phyloP scores from a whole-genome alignment of 2,329 filamentous ascomycete genomes.

The Aspergillus calidoustus region DNA sequence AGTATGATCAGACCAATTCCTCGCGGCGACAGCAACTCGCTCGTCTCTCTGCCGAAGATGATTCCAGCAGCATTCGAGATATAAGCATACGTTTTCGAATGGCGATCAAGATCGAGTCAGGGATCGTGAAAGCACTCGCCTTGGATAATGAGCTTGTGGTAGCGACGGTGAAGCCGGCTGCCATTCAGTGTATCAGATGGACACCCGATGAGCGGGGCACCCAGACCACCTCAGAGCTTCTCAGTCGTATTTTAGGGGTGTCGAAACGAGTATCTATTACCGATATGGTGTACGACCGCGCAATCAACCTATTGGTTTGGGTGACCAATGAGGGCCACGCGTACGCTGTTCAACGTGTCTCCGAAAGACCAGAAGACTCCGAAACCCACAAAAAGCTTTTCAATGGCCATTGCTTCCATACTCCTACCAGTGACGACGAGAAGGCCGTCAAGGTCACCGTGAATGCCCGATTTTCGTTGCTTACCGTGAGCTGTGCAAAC shows the following conservation, averaged over 20 bases:
- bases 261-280: constrained; percentile 74
- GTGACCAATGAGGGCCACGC: constrained; percentile 84
- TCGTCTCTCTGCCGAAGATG: constrained; percentile 71
- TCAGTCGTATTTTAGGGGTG: constrained; percentile 86
- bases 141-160: constrained; percentile 92
- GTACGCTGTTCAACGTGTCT: constrained; percentile 82
- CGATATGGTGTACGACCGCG: constrained; percentile 91
- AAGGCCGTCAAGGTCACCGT: constrained; percentile 77
- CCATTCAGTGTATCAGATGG: constrained; percentile 97
- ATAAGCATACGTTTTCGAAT: constrained; percentile 91
- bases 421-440: constrained; percentile 63
- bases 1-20: constrained; percentile 62
- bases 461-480: constrained; percentile 91
- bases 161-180: constrained; percentile 85
- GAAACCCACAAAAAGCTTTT: constrained; percentile 70
- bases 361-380: constrained; percentile 47
- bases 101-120: constrained; percentile 97
- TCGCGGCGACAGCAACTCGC: constrained; percentile 51
- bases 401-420: constrained; percentile 88
- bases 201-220: constrained; percentile 78
- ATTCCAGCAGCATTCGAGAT: constrained; percentile 80
- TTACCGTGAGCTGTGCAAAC: constrained; percentile 81
- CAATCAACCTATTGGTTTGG: constrained; percentile 96
- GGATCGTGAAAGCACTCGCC: constrained; percentile 84
- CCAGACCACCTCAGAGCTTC: constrained; percentile 87